Evolutionary conservation across 345 rosid species (phyloP).

Genomic region (Rhodomyrtus tomentosa): DNA sequence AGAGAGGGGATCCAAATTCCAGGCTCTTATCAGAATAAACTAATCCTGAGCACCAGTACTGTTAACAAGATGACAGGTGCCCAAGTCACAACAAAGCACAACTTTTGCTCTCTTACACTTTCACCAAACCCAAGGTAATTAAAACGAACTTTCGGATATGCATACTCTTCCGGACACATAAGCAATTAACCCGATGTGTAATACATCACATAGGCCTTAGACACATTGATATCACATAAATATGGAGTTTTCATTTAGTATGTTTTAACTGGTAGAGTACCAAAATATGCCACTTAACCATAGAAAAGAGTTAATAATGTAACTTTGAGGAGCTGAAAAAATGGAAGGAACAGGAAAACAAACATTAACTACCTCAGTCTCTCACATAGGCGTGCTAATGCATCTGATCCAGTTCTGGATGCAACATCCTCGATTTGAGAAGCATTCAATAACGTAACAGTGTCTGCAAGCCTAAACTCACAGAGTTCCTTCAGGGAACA

Average conservation of each 20-base stretch:
- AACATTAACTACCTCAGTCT: conserved; percentile 52
- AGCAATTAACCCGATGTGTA: background rate
- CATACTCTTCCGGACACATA: background rate
- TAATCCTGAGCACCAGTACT: background rate
- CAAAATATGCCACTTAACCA: background rate
- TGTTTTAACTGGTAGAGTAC: background rate
- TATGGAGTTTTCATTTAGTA: background rate
- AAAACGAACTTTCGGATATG: background rate
- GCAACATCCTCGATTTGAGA: conserved; percentile 74
- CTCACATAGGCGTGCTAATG: conserved; percentile 87
- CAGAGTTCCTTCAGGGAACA: conserved; percentile 90
- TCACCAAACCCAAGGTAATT: background rate
- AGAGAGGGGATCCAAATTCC: background rate
- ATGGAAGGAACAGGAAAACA: background rate
- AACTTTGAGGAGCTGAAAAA: background rate
- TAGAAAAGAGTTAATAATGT: background rate
- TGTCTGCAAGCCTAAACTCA: conserved; percentile 84
- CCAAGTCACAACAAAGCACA: background rate
- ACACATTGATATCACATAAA: background rate
- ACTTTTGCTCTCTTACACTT: background rate
- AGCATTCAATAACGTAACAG: conserved; percentile 59
- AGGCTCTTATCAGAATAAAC: background rate
- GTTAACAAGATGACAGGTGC: background rate
- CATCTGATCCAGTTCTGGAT: conserved; percentile 68
- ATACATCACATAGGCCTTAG: background rate